These are phyloP conservation scores for Saturnispora ahearnii DNA, from an alignment of 805 yeast genomes.

Conservation along the genomic window DNA sequence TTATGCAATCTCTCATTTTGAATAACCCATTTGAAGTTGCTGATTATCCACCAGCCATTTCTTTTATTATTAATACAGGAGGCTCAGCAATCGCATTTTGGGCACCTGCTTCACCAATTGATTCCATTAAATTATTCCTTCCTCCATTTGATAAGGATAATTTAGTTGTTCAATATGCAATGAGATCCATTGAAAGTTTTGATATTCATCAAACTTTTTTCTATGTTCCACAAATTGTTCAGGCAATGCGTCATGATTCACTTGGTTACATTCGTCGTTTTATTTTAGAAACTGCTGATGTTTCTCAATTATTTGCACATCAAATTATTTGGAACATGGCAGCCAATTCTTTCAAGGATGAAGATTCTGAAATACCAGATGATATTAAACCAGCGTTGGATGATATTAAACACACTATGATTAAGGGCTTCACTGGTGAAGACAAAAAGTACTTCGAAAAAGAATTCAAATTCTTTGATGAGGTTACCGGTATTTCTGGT, in stretches of 20 bases:
- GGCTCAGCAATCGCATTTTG: conserved; percentile 38
- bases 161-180: conserved; percentile 70
- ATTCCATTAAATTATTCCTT: conserved; percentile 72
- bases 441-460: conserved; percentile 65
- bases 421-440: conserved; percentile 44
- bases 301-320: conserved; percentile 87
- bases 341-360: conserved; percentile 88
- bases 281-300: conserved; percentile 85
- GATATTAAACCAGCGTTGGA: conserved; percentile 77
- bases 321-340: conserved; percentile 97
- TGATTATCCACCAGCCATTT: conserved; percentile 49
- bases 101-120: conserved; percentile 72
- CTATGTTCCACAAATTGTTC: conserved; percentile 97
- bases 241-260: conserved; percentile 72
- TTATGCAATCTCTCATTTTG: conserved; percentile 37
- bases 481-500: conserved; percentile 90
- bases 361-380: conserved; percentile 75
- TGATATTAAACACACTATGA: conserved; percentile 57
- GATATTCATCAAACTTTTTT: conserved; percentile 86
- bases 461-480: conserved; percentile 84
- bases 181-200: conserved; percentile 81
- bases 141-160: conserved; percentile 66
- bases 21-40: conserved; percentile 53
- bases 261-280: conserved; percentile 82
- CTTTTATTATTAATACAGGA: conserved; percentile 33